Evolutionary conservation across 1,284 basidiomycete species (phyloP).

Genomic region (Trichosporon sp.): DNA sequence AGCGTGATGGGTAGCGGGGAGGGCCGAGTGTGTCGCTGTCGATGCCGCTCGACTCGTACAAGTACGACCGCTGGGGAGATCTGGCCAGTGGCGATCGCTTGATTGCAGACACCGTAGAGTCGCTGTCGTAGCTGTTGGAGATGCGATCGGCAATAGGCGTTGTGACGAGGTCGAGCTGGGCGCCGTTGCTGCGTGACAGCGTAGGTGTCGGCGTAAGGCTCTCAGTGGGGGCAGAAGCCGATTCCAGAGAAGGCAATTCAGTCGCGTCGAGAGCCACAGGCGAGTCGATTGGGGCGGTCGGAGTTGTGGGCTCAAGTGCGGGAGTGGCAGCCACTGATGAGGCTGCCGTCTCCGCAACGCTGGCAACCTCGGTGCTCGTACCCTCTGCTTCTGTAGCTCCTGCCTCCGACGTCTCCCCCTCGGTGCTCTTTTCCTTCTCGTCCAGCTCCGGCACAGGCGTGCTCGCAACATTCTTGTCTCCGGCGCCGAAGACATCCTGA

Average conservation of each 20-base stretch:
- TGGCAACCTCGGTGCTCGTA: neutral
- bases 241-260: neutral
- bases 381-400: neutral
- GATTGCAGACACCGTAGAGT: slow-evolving; percentile 80
- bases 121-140: slow-evolving; percentile 62
- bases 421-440: slow-evolving; percentile 50
- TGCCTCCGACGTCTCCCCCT: neutral
- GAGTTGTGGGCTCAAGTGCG: neutral
- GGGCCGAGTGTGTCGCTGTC: slow-evolving; percentile 37
- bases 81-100: neutral
- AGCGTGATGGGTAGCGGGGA: slow-evolving; percentile 53
- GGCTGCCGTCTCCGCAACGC: neutral
- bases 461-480: slow-evolving; percentile 42
- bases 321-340: neutral
- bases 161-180: slow-evolving; percentile 12
- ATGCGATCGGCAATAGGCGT: slow-evolving; percentile 41
- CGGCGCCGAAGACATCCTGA: slow-evolving; percentile 46
- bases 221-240: neutral
- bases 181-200: slow-evolving; percentile 6
- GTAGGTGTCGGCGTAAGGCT: slow-evolving; percentile 14
- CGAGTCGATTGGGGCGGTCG: slow-evolving; percentile 1
- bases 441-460: slow-evolving; percentile 72
- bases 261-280: slow-evolving; percentile 3
- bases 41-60: slow-evolving; percentile 35
- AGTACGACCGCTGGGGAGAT: slow-evolving; percentile 1